Percentiles rank a stretch among this genome's conserved stretches.
Conservation (phyloP, 306 rosid genomes). For the Oxytropis ochrocephala region DNA sequence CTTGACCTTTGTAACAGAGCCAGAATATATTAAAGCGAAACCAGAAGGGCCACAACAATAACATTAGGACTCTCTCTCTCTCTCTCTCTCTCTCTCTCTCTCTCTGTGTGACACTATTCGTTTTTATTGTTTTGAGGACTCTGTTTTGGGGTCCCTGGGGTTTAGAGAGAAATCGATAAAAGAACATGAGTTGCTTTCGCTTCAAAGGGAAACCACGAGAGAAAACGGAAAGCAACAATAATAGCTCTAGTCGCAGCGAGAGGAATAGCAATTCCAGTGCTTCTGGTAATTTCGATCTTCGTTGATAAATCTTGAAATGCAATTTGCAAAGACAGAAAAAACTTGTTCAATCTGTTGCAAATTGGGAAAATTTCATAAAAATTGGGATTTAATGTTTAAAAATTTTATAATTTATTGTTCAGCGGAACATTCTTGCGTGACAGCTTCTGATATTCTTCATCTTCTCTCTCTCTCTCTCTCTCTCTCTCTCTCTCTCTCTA, state of each 20-base stretch:
- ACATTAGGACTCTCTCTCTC: not conserved
- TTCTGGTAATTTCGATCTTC: slow-evolving; percentile 34
- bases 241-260: not conserved
- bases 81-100: slow-evolving; percentile 8
- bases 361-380: not conserved
- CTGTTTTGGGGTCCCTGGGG: slow-evolving; percentile 2
- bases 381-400: not conserved
- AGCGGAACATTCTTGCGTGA: not conserved
- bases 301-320: not conserved
- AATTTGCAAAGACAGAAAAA: not conserved
- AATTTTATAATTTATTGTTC: not conserved
- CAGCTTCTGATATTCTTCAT: not conserved
- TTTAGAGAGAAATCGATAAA: slow-evolving; percentile 24
- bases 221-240: slow-evolving; percentile 13
- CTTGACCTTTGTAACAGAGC: not conserved
- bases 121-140: slow-evolving; percentile 2
- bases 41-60: not conserved
- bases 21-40: slow-evolving; percentile 15
- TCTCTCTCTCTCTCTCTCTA: not conserved
- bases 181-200: slow-evolving; percentile 78
- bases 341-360: not conserved
- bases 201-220: slow-evolving; percentile 41
- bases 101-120: slow-evolving; percentile 2
- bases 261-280: slow-evolving; percentile 28
- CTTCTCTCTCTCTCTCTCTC: not conserved